phyloP scores from a whole-genome alignment of 2,329 filamentous ascomycete species.

The Delphinella strobiligena region DNA sequence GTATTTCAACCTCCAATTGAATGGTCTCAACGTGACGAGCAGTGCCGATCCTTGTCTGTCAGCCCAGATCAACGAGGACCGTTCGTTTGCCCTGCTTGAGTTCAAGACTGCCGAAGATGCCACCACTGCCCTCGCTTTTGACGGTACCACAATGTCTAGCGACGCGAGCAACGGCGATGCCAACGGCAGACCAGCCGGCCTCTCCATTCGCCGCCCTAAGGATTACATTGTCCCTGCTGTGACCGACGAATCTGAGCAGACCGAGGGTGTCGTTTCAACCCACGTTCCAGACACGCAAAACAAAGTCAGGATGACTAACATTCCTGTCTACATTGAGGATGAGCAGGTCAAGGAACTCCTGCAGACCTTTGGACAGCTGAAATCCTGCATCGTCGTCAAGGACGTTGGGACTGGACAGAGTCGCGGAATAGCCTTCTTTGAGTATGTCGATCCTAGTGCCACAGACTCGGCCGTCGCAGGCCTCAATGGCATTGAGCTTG shows the following conservation, averaged over 20 bases:
- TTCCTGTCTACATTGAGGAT: conserved; percentile 77
- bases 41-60: conserved; percentile 73
- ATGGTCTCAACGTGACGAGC: conserved; percentile 86
- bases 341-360: conserved; percentile 87
- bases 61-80: conserved; percentile 69
- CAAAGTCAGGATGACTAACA: conserved; percentile 87
- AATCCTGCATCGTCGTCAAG: conserved; percentile 82
- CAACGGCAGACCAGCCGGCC: conserved; percentile 43
- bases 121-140: conserved; percentile 79
- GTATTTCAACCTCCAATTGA: conserved; percentile 95
- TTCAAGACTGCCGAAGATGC: conserved; percentile 81
- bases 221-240: conserved; percentile 90
- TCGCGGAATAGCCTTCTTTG: conserved; percentile 91
- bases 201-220: conserved; percentile 77
- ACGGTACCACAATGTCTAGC: conserved; percentile 70
- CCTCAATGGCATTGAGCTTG: conserved; percentile 85
- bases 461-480: conserved; percentile 84
- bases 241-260: conserved; percentile 58
- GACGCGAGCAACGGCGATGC: conserved; percentile 36
- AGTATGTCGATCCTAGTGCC: conserved; percentile 65
- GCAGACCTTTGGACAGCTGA: conserved; percentile 82
- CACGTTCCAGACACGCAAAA: conserved; percentile 84
- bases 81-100: conserved; percentile 74
- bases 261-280: conserved; percentile 65
- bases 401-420: conserved; percentile 68